Evolutionary conservation across 2,329 filamentous ascomycete genomes (phyloP).

Genomic region (Fusarium sp.): DNA sequence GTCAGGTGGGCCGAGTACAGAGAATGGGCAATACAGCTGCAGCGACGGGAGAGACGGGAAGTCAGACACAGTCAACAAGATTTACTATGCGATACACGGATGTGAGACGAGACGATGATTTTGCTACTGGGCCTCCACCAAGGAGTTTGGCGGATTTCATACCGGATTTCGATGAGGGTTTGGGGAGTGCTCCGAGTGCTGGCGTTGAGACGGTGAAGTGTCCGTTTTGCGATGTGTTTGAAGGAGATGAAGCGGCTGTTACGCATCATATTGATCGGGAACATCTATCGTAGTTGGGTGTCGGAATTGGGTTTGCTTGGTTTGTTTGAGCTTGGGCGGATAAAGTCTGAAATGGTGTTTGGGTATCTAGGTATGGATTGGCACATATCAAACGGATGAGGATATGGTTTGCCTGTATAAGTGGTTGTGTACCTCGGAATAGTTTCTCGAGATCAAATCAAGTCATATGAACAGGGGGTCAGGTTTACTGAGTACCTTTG

Average conservation of each 20-base stretch:
- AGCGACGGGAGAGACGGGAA: background rate
- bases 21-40: slow-evolving; percentile 54
- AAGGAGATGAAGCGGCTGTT: slow-evolving; percentile 74
- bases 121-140: slow-evolving; percentile 51
- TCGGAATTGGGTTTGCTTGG: background rate
- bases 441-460: background rate
- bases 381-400: background rate
- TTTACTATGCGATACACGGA: slow-evolving; percentile 48
- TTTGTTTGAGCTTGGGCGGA: background rate
- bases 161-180: slow-evolving; percentile 50
- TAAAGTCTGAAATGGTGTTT: background rate
- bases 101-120: slow-evolving; percentile 49
- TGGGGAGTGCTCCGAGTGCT: slow-evolving; percentile 11
- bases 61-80: slow-evolving; percentile 29
- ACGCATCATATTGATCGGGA: slow-evolving; percentile 68
- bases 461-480: background rate
- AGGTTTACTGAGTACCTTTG: too few species aligned
- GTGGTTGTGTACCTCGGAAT: background rate
- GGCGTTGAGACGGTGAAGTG: slow-evolving; percentile 53
- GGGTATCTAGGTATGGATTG: background rate
- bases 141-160: slow-evolving; percentile 57
- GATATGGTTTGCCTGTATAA: background rate
- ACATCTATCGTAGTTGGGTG: slow-evolving; percentile 42
- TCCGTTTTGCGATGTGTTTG: slow-evolving; percentile 72
- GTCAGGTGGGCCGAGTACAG: slow-evolving; percentile 79